Evolutionary conservation across 306 rosid species (phyloP).

Genomic region (Crataegus laevigata): DNA sequence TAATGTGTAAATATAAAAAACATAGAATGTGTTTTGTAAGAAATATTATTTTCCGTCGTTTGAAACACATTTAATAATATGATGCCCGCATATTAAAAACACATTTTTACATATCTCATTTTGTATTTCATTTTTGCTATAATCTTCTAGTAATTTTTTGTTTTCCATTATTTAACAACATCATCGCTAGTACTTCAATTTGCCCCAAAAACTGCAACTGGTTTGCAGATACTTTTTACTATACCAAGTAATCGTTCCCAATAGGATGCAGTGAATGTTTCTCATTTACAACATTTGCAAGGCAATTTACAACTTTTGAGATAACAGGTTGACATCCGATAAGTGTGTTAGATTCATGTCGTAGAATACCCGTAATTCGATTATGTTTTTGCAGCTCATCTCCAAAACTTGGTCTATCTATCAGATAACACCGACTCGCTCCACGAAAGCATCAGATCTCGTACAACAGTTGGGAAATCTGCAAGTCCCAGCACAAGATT

Average conservation of each 20-base stretch:
- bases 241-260: slow-evolving; percentile 18
- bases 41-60: too few relatives aligned
- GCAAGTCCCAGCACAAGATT: neutral
- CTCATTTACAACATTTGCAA: slow-evolving; percentile 17
- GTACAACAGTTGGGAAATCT: slow-evolving; percentile 70
- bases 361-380: slow-evolving; percentile 23
- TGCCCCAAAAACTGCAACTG: neutral
- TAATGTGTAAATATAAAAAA: too few relatives aligned
- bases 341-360: slow-evolving; percentile 4
- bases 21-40: too few relatives aligned
- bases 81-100: too few relatives aligned
- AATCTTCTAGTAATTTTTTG: too few relatives aligned
- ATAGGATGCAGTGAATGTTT: slow-evolving; percentile 2
- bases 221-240: neutral
- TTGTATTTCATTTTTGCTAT: too few relatives aligned
- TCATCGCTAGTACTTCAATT: neutral
- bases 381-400: slow-evolving; percentile 20
- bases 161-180: too few relatives aligned
- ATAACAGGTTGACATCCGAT: slow-evolving; percentile 7
- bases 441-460: slow-evolving; percentile 91
- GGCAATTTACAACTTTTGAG: slow-evolving; percentile 17
- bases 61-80: too few relatives aligned
- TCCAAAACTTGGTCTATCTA: slow-evolving; percentile 37
- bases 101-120: too few relatives aligned
- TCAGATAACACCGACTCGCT: slow-evolving; percentile 64